Conservation (phyloP, 2,329 filamentous ascomycete genomes). For the Aureobasidium melanogenum region DNA sequence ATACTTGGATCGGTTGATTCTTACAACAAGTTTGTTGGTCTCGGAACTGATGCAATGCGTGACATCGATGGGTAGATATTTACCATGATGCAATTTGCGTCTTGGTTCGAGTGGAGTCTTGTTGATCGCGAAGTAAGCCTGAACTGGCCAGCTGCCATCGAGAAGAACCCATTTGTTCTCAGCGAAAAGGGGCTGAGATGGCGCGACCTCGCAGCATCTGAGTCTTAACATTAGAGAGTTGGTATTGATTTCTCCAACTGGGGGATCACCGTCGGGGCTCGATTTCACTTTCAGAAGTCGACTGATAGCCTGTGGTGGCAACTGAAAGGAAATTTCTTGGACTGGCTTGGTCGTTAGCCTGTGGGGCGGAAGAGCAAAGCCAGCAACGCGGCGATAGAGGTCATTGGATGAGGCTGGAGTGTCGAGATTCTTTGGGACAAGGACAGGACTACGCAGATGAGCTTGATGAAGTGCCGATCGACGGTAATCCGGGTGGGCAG, state of each 20-base stretch:
- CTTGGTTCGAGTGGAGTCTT: conserved; percentile 44
- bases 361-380: neutral
- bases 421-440: conserved; percentile 18
- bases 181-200: conserved; percentile 20
- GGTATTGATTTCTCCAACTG: conserved; percentile 32
- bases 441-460: conserved; percentile 45
- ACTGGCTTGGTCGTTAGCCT: conserved; percentile 23
- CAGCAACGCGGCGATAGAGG: neutral
- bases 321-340: conserved; percentile 38
- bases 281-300: conserved; percentile 28
- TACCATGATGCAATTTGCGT: conserved; percentile 63
- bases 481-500: conserved; percentile 36
- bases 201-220: conserved; percentile 49
- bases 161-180: conserved; percentile 52
- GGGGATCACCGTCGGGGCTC: conserved; percentile 22
- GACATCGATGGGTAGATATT: conserved; percentile 68
- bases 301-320: conserved; percentile 31
- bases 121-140: conserved; percentile 63
- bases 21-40: conserved; percentile 52
- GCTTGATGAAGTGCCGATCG: conserved; percentile 50
- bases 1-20: conserved; percentile 32
- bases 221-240: conserved; percentile 58
- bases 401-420: neutral
- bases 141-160: conserved; percentile 63
- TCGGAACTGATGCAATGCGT: conserved; percentile 52